Evolutionary conservation across 768 basidiomycete genomes (phyloP).

Genomic region (Phlebiopsis flavidoalba): DNA sequence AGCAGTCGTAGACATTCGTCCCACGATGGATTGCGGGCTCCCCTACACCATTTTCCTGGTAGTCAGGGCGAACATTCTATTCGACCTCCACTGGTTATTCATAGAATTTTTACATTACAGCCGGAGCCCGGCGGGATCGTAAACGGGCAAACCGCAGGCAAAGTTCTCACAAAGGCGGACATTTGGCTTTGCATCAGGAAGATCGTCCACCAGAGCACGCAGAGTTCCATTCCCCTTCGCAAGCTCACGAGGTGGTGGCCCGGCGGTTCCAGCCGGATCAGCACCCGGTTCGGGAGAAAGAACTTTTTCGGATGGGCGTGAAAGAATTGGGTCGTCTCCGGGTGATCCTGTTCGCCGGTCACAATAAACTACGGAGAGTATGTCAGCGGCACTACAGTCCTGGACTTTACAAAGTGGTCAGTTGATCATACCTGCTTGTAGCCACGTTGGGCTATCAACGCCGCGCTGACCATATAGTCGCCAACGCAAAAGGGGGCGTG

Average conservation of each 20-base stretch:
- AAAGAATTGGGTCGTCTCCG: constrained; percentile 9
- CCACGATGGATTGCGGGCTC: neutral
- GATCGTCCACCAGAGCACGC: constrained; percentile 3
- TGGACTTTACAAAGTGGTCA: neutral
- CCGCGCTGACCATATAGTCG: constrained; percentile 18
- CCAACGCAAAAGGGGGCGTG: constrained; percentile 16
- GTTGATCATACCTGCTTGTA: constrained; percentile 17
- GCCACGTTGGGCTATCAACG: constrained; percentile 13
- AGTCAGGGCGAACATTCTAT: no score
- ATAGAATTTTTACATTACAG: neutral
- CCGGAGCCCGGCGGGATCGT: constrained; percentile 17
- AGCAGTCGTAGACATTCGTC: neutral
- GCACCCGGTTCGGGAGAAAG: constrained; percentile 21
- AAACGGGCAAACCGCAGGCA: constrained; percentile 19
- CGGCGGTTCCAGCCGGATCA: constrained; percentile 18
- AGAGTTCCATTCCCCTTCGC: constrained; percentile 17
- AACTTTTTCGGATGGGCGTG: constrained; percentile 8
- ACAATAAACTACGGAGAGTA: constrained; percentile 16
- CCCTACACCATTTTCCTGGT: neutral
- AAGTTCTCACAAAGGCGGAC: constrained; percentile 23
- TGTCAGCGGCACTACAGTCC: neutral
- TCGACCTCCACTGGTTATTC: neutral
- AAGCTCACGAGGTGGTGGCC: constrained; percentile 15
- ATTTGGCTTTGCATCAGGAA: constrained; percentile 8
- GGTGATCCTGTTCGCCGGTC: constrained; percentile 4